Evolutionary conservation across 805 yeast genomes (phyloP).

Genomic region (Candida sakaeoensis): DNA sequence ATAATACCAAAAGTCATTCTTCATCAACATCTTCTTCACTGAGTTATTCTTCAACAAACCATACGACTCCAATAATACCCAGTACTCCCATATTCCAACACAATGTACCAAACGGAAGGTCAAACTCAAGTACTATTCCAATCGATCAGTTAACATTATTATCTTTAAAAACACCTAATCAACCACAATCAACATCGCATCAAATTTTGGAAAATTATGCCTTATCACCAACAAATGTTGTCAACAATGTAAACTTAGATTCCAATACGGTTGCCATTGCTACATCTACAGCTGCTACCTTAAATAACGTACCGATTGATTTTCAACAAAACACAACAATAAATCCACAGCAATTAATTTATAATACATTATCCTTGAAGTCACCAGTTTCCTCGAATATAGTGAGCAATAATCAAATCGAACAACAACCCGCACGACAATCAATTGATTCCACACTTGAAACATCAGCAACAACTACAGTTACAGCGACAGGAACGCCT

Average conservation of each 20-base stretch:
- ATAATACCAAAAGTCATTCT: neutral
- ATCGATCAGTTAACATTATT: constrained; percentile 26
- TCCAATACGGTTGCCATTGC: constrained; percentile 5
- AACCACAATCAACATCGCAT: neutral
- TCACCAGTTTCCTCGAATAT: constrained; percentile 23
- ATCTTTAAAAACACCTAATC: constrained; percentile 15
- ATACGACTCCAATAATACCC: constrained; percentile 1
- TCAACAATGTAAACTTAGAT: constrained; percentile 2
- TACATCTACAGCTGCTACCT: constrained; percentile 7
- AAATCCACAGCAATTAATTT: constrained; percentile 29
- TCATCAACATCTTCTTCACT: constrained; percentile 3
- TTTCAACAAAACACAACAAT: constrained; percentile 21
- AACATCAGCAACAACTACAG: constrained; percentile 7
- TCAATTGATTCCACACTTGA: neutral
- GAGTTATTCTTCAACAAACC: constrained; percentile 3
- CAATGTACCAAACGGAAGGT: constrained; percentile 9
- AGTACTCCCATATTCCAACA: constrained; percentile 8
- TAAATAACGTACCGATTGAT: neutral
- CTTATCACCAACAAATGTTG: constrained; percentile 1
- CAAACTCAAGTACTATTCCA: constrained; percentile 11
- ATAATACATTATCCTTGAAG: constrained; percentile 11
- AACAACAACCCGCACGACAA: constrained; percentile 10
- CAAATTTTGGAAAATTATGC: neutral
- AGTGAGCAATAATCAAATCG: no score
- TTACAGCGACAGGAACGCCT: constrained; percentile 3